Evolutionary conservation across 306 rosid genomes (phyloP).

Genomic region (Coriaria nepalensis): DNA sequence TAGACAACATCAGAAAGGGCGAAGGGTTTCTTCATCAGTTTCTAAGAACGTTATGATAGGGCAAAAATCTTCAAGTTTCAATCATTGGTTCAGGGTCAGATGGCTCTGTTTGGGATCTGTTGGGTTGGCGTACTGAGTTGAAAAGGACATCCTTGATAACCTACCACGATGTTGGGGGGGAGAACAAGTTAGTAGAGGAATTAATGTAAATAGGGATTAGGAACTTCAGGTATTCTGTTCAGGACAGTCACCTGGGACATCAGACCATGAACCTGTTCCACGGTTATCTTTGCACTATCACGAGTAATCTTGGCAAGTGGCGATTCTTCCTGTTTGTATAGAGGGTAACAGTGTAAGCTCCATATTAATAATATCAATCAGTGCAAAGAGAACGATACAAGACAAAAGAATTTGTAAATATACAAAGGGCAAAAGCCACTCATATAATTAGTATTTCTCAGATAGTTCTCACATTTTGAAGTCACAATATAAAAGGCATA

Average conservation of each 20-base stretch:
- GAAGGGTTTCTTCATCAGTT: not conserved
- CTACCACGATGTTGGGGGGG: slow-evolving; percentile 21
- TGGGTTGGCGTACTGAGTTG: slow-evolving; percentile 67
- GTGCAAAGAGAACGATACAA: not conserved
- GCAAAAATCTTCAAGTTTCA: slow-evolving; percentile 44
- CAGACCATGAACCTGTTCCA: slow-evolving; percentile 90
- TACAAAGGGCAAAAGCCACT: too few relatives aligned
- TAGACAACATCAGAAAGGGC: too few relatives aligned
- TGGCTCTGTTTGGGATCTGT: slow-evolving; percentile 42
- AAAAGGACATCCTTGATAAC: slow-evolving; percentile 88
- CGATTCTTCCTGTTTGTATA: slow-evolving; percentile 56
- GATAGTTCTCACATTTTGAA: too few relatives aligned
- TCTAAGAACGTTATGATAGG: not conserved
- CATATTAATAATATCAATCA: not conserved
- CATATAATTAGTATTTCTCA: too few relatives aligned
- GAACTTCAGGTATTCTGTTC: not conserved
- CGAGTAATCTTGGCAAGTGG: slow-evolving; percentile 86
- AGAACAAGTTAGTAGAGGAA: slow-evolving; percentile 7
- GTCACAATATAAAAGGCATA: too few relatives aligned
- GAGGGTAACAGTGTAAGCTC: too few relatives aligned
- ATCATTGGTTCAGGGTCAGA: slow-evolving; percentile 84
- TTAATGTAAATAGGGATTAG: not conserved
- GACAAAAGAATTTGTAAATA: too few relatives aligned
- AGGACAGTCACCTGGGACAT: slow-evolving; percentile 74
- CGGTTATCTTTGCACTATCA: slow-evolving; percentile 88